Evolutionary conservation across 179 eudicot species (phyloP).

Genomic region (Beta lomatogona): DNA sequence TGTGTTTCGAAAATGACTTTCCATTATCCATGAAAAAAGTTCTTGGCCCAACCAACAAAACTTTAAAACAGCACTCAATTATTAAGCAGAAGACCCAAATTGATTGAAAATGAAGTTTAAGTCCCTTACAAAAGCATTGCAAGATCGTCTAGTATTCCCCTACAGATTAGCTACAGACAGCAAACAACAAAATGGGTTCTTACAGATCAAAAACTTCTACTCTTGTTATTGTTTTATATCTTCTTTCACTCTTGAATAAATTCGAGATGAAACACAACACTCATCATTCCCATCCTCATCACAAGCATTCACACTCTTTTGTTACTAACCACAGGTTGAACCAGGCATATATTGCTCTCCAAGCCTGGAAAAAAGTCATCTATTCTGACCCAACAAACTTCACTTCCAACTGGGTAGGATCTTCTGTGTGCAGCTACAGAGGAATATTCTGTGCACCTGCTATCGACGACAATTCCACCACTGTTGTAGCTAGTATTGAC

Average conservation of each 20-base stretch:
- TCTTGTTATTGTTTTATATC: conserved; percentile 13
- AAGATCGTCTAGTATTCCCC: background rate
- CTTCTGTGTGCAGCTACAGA: conserved; percentile 38
- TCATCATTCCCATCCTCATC: conserved; percentile 3
- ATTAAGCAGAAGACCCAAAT: background rate
- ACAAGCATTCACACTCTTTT: conserved; percentile 1
- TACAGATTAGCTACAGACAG: background rate
- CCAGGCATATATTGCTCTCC: conserved; percentile 35
- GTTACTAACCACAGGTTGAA: conserved; percentile 11
- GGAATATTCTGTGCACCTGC: conserved; percentile 40
- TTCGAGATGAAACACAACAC: conserved; percentile 18
- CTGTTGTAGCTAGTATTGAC: conserved; percentile 39
- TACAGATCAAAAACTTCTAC: background rate
- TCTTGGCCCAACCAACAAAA: too few species aligned
- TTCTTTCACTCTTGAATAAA: conserved; percentile 1
- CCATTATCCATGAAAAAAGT: too few species aligned
- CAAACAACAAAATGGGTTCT: conserved; percentile 11
- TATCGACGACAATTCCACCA: conserved; percentile 25
- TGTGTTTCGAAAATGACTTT: too few species aligned
- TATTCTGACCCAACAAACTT: conserved; percentile 44
- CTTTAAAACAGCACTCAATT: background rate
- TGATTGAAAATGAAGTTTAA: conserved; percentile 8
- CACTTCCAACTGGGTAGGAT: conserved; percentile 42
- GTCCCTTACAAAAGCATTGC: conserved; percentile 17
- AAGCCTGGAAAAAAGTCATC: conserved; percentile 43